Conservation (phyloP, 1,284 basidiomycete species). For the Kalmanozyma brasiliensis region DNA sequence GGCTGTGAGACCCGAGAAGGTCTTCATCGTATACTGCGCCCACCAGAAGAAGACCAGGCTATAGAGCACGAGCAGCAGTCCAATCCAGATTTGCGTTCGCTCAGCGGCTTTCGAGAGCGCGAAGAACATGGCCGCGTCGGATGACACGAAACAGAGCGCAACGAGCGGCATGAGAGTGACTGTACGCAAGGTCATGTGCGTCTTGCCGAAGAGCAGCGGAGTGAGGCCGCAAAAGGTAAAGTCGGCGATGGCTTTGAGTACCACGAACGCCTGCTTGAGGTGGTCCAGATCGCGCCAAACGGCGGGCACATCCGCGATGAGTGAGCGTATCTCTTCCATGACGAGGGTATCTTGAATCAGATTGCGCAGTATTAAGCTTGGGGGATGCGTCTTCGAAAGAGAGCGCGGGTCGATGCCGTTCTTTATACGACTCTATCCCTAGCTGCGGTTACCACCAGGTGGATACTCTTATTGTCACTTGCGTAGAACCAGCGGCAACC, state of each 20-base stretch:
- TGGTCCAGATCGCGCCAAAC: conserved; percentile 30
- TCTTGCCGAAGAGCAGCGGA: conserved; percentile 32
- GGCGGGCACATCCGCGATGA: conserved; percentile 18
- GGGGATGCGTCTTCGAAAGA: too few species aligned
- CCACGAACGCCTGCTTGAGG: conserved; percentile 21
- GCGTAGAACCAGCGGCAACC: too few species aligned
- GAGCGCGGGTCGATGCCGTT: too few species aligned
- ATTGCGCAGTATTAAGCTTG: too few species aligned
- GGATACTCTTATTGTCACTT: too few species aligned
- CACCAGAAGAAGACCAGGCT: conserved; percentile 41
- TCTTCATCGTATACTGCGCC: conserved; percentile 39
- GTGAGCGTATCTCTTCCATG: conserved; percentile 22
- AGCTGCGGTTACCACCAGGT: too few species aligned
- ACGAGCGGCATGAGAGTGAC: conserved; percentile 12
- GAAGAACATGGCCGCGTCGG: conserved; percentile 38
- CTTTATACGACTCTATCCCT: too few species aligned
- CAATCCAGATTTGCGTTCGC: conserved; percentile 21
- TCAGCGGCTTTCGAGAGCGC: conserved; percentile 37
- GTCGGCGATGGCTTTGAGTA: conserved; percentile 36
- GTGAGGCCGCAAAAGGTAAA: conserved; percentile 23
- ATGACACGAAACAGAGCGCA: conserved; percentile 4
- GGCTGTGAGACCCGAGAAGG: conserved; percentile 17
- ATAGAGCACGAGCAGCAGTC: conserved; percentile 21
- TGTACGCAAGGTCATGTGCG: conserved; percentile 21
- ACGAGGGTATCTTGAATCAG: too few species aligned